Evolutionary conservation across 371 early-diverging fungal species (phyloP), one percentile per base, ranked within the genome.

Genomic region (Phascolomyces articulosus): DNA sequence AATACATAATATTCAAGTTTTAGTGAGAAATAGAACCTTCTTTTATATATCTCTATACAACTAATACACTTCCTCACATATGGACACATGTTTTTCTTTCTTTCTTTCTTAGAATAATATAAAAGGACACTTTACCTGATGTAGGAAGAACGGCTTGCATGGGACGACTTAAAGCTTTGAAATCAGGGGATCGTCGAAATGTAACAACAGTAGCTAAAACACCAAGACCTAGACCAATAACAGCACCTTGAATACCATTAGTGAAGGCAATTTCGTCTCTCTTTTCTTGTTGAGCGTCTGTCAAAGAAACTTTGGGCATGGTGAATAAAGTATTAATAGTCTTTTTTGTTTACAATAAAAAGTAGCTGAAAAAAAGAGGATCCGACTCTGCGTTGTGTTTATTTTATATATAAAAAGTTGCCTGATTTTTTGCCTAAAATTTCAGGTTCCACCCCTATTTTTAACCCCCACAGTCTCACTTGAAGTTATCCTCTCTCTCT

Each of bases 191-290:
- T 58, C 73, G 72, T 40, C 71, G 67, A 20, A 69, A 61, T 27
- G 73, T 67, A 3, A 73, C 23, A 1, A 70, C 69, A 23, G 80
- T 79, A 54, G 78, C 75, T 47, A 66, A 64, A 28, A 63, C 69
- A 71, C 83, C 83, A 18, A 82, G 34, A 66, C 78, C 78, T 4
- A 79, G 62, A 74, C 83, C 83, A 38, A 79, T 60, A 31, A 64
- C 69, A 27, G 83, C 83, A 47, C 83, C 83, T 58, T 78, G 73
- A 10, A 72, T 31, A 66, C 83, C 83, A 29, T 73, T 71, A 21
- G 58, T 41, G 4, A 71, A 64, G 40, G 63, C 68, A 31, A 78
- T 44, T 11, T 63, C 60, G 4, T 72, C 60, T 28, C 71, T 55
- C 10, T 63, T 49, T 40, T 75, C 68, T 64, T 73, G 69, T 70